Percentiles rank a stretch among this genome's conserved stretches.
Evolutionary conservation across 108 stramenopile genomes (phyloP).

Genomic region (Aurantiochytrium sp.): DNA sequence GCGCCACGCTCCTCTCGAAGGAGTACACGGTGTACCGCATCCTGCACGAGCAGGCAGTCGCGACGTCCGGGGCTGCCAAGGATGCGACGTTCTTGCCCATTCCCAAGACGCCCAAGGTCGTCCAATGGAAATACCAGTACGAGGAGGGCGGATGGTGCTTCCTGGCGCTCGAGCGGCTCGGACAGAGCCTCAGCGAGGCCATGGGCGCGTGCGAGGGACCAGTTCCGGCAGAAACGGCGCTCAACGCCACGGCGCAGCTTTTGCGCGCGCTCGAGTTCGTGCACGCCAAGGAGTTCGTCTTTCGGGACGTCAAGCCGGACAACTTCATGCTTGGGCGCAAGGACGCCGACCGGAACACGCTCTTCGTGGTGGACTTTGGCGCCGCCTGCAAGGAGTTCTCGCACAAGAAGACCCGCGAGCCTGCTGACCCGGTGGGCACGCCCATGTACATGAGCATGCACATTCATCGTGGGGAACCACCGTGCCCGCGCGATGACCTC

Average conservation of each 20-base stretch:
- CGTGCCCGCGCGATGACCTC: background rate
- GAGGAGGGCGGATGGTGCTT: background rate
- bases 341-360: background rate
- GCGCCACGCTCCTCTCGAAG: background rate
- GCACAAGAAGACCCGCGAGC: background rate
- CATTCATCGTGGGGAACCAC: background rate
- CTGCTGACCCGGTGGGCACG: background rate
- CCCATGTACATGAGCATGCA: slow-evolving; percentile 7
- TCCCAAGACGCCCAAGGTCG: background rate
- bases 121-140: background rate
- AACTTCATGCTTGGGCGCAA: background rate
- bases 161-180: background rate
- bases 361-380: background rate
- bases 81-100: background rate
- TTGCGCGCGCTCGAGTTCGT: background rate
- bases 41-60: background rate
- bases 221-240: background rate
- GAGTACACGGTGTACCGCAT: slow-evolving; percentile 5
- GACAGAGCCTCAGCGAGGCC: background rate
- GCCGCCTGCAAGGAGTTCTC: background rate
- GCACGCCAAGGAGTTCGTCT: background rate
- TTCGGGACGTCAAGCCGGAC: slow-evolving; percentile 1
- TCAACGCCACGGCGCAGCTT: slow-evolving; percentile 1
- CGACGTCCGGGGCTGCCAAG: too few relatives aligned
- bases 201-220: background rate